A percentile compares a stretch with the other conserved stretches of the same genome.
Evolutionary conservation across 2,329 filamentous ascomycete genomes (phyloP).

Genomic region (Cercospora canescens): DNA sequence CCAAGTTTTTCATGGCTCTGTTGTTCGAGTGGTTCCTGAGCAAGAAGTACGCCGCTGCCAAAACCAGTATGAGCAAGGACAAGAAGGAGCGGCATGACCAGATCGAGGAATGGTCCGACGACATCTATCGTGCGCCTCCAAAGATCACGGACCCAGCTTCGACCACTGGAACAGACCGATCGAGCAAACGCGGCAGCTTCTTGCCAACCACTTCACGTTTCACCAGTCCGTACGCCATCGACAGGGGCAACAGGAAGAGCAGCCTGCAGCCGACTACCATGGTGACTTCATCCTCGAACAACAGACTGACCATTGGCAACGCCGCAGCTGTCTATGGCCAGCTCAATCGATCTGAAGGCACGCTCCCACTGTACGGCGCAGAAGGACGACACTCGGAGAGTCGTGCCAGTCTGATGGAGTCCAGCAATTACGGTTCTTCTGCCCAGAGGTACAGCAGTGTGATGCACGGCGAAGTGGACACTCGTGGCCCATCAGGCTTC

Average conservation of each 20-base stretch:
- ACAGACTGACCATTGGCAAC: slow-evolving; percentile 62
- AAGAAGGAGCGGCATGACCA: slow-evolving; percentile 84
- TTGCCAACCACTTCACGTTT: slow-evolving; percentile 93
- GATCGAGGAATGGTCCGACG: slow-evolving; percentile 97
- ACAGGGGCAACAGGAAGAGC: slow-evolving; percentile 57
- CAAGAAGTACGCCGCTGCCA: slow-evolving; percentile 78
- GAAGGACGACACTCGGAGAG: slow-evolving; percentile 18
- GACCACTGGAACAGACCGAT: slow-evolving; percentile 59
- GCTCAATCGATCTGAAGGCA: slow-evolving; percentile 58
- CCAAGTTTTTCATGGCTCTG: slow-evolving; percentile 85
- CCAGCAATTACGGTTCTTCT: slow-evolving; percentile 34
- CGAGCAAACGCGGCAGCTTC: slow-evolving; percentile 82
- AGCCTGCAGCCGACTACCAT: slow-evolving; percentile 79
- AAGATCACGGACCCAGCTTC: slow-evolving; percentile 72
- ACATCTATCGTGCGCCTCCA: slow-evolving; percentile 90
- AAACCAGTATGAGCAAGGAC: slow-evolving; percentile 79
- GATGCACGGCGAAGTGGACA: slow-evolving; percentile 60
- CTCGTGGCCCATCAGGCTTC: slow-evolving; percentile 86
- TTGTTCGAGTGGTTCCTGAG: slow-evolving; percentile 97
- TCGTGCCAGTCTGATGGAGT: slow-evolving; percentile 46
- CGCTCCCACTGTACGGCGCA: slow-evolving; percentile 42
- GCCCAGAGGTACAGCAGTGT: slow-evolving; percentile 53
- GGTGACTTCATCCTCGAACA: slow-evolving; percentile 81
- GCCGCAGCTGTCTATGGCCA: slow-evolving; percentile 70
- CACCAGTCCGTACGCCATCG: slow-evolving; percentile 81